A percentile compares a stretch with the other conserved stretches of the same genome.
Conservation (phyloP, 176 grass and related monocot species). For the Panicum miliaceum region DNA sequence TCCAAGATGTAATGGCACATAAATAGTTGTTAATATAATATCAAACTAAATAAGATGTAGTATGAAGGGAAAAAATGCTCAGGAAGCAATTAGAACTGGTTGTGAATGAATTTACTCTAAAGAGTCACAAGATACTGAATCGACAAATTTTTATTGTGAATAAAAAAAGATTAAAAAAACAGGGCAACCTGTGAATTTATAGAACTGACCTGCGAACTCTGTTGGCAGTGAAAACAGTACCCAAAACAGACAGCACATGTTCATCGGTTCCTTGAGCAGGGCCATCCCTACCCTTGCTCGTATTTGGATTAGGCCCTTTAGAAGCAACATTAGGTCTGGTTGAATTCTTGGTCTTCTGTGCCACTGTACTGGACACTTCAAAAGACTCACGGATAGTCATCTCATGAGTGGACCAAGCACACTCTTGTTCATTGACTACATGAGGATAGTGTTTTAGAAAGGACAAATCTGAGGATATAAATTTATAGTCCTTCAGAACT, state of each 20-base stretch:
- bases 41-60: conserved; percentile 17
- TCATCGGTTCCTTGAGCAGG: conserved; percentile 45
- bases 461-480: conserved; percentile 55
- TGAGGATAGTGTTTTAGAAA: conserved; percentile 62
- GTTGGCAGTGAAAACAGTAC: conserved; percentile 53
- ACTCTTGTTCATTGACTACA: conserved; percentile 62
- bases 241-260: conserved; percentile 43
- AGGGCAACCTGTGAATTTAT: conserved; percentile 1
- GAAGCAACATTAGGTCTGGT: conserved; percentile 21
- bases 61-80: background rate
- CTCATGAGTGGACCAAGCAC: conserved; percentile 53
- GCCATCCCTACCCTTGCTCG: conserved; percentile 40
- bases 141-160: background rate
- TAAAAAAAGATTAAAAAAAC: background rate
- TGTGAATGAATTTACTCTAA: background rate
- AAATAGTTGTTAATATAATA: background rate
- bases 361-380: background rate
- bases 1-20: background rate
- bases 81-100: background rate
- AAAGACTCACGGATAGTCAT: conserved; percentile 13
- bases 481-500: conserved; percentile 59
- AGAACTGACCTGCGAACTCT: conserved; percentile 67
- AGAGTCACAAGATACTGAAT: background rate
- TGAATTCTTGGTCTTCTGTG: conserved; percentile 42
- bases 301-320: conserved; percentile 40